Conservation (phyloP, 148 eudicot species). For the Nepenthes mirabilis region DNA sequence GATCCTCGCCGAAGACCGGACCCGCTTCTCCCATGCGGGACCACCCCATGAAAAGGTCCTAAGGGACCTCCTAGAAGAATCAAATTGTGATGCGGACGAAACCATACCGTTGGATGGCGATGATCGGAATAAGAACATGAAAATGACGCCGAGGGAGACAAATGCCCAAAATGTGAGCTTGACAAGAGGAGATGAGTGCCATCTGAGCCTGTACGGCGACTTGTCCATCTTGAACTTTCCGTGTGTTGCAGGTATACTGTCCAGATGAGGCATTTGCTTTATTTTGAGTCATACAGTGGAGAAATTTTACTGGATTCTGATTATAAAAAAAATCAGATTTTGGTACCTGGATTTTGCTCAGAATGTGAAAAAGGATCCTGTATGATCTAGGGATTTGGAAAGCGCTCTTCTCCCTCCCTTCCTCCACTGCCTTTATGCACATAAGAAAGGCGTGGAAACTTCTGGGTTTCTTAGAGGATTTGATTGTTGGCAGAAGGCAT, state of each 20-base stretch:
- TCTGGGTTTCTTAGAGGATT: too few species aligned
- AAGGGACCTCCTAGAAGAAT: slow-evolving; percentile 44
- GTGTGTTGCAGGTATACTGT: slow-evolving; percentile 54
- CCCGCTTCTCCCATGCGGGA: slow-evolving; percentile 56
- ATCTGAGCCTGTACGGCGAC: slow-evolving; percentile 42
- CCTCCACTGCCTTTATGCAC: neutral
- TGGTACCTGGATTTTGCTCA: too few species aligned
- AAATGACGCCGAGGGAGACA: slow-evolving; percentile 40
- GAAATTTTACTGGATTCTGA: too few species aligned
- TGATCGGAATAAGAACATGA: slow-evolving; percentile 45
- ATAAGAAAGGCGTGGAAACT: too few species aligned
- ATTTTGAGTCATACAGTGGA: neutral
- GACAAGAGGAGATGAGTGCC: slow-evolving; percentile 32
- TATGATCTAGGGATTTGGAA: too few species aligned
- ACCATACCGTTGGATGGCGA: slow-evolving; percentile 5
- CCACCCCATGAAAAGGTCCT: slow-evolving; percentile 51
- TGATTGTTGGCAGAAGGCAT: too few species aligned
- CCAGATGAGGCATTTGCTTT: slow-evolving; percentile 37
- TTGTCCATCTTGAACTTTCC: slow-evolving; percentile 84
- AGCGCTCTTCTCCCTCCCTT: too few species aligned
- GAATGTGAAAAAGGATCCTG: too few species aligned
- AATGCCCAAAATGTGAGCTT: slow-evolving; percentile 61
- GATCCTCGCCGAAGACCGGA: slow-evolving; percentile 37
- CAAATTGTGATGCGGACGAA: slow-evolving; percentile 17
- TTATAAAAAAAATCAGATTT: too few species aligned